phyloP scores from a whole-genome alignment of 805 yeast genomes.

The Kodamaea hsintzibuensis region DNA sequence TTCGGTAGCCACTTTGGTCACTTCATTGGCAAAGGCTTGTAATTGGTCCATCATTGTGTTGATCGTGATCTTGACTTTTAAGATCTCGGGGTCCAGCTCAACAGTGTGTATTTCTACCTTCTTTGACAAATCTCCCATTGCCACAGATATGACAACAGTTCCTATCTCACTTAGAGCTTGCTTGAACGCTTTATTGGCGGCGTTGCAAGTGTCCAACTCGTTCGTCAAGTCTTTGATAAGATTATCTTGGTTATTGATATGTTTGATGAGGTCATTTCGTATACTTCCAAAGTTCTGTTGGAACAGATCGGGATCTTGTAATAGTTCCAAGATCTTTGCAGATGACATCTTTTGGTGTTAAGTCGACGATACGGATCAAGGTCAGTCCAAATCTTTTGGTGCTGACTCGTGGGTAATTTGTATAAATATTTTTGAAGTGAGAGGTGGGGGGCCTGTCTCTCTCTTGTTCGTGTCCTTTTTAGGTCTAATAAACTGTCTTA shows the following conservation, averaged over 20 bases:
- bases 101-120: conserved; percentile 73
- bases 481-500: neutral
- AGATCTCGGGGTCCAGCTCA: conserved; percentile 76
- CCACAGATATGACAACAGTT: conserved; percentile 83
- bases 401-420: neutral
- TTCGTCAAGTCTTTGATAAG: conserved; percentile 25
- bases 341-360: conserved; percentile 27
- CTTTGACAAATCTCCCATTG: conserved; percentile 83
- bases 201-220: conserved; percentile 36
- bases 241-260: conserved; percentile 31
- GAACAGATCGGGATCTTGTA: conserved; percentile 40
- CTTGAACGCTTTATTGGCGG: conserved; percentile 70
- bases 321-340: conserved; percentile 31
- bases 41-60: conserved; percentile 89
- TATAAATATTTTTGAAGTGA: too few relatives aligned
- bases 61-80: conserved; percentile 76
- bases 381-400: neutral
- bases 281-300: conserved; percentile 27
- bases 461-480: neutral
- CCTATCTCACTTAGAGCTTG: conserved; percentile 78
- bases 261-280: conserved; percentile 31
- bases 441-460: neutral
- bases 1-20: conserved; percentile 82
- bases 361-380: neutral
- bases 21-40: conserved; percentile 78